Evolutionary conservation across 177 flowering plant species (phyloP), one percentile per base, ranked within the genome.

Genomic region (Vitis hybrid): DNA sequence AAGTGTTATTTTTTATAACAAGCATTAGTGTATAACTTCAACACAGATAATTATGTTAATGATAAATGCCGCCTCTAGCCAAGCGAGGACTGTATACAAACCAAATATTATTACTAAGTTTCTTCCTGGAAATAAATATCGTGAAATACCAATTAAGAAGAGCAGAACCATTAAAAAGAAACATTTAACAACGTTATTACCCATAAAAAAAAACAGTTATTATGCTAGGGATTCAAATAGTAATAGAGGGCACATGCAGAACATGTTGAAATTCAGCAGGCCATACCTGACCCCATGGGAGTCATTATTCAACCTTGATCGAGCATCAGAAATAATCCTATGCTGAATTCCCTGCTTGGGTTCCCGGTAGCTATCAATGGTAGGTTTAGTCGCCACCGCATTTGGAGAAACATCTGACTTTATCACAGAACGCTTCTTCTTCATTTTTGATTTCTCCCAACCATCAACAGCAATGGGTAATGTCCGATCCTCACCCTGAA

Each of bases 401-500:
- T 81, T 73, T 51, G 80, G 64, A 76, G 88, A 79, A 73, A 66
- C 77, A 80, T 88, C 97, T 57, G 85, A 68, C 81, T 91, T 93
- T 70, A 87, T 90, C 52, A 82, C 92, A 65, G 98, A 90, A 48
- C 97, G 98, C 76, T 85, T 91, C 77, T 90, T 91, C 82, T 87
- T 87, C 95, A 88, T 87, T 78, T 88, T 91, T 71, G 94, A 74
- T 81, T 89, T 93, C 66, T 93, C 98, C 97, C 97, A 93, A 70
- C 94, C 88, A 76, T 90, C 93, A 63, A 74, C 82, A 63, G 84
- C 82, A 75, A 80, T 71, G 5, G 91, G 52, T 66, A 84, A 72
- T 69, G 81, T 64, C 67, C 82, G 81, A 77, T 86, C 90, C 46
- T 92, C 91, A 69, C 84, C 83, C 61, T 78, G 88, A 76, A 77